Evolutionary conservation across 2,329 filamentous ascomycete species (phyloP).

Genomic region (Penicillium sp.): DNA sequence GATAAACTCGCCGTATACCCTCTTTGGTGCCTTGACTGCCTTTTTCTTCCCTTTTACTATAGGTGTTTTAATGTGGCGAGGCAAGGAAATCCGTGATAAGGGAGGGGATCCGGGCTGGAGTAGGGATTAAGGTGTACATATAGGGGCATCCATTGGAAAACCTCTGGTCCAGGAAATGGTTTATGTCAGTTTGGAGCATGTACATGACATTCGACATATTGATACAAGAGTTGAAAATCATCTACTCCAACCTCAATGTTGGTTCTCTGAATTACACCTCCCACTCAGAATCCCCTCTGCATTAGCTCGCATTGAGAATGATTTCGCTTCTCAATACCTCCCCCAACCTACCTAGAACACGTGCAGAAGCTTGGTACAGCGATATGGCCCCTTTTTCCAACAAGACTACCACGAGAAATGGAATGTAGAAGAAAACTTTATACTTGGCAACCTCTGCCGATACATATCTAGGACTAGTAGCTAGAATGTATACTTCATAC

Average conservation of each 20-base stretch:
- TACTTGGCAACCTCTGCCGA: too few species aligned
- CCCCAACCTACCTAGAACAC: too few species aligned
- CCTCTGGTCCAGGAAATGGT: not conserved
- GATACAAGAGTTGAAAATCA: not conserved
- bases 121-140: slow-evolving; percentile 3
- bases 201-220: not conserved
- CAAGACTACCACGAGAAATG: not conserved
- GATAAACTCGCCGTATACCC: slow-evolving; percentile 2
- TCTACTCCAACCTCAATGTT: too few species aligned
- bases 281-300: too few species aligned
- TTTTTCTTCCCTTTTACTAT: slow-evolving; percentile 8
- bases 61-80: slow-evolving; percentile 6
- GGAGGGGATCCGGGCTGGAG: slow-evolving; percentile 7
- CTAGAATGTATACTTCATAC: slow-evolving; percentile 13
- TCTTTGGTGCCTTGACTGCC: slow-evolving; percentile 4
- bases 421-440: not conserved
- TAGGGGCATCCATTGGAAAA: not conserved
- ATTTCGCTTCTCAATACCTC: too few species aligned
- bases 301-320: too few species aligned
- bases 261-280: too few species aligned
- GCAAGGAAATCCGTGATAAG: slow-evolving; percentile 8
- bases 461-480: not conserved
- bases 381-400: not conserved
- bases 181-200: not conserved
- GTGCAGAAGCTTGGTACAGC: too few species aligned